A percentile compares a stretch with the other conserved stretches of the same genome.
These are phyloP conservation scores for Thraustochytrium striatum DNA, from an alignment of 352 stramenopile species.

Conservation along the genomic window DNA sequence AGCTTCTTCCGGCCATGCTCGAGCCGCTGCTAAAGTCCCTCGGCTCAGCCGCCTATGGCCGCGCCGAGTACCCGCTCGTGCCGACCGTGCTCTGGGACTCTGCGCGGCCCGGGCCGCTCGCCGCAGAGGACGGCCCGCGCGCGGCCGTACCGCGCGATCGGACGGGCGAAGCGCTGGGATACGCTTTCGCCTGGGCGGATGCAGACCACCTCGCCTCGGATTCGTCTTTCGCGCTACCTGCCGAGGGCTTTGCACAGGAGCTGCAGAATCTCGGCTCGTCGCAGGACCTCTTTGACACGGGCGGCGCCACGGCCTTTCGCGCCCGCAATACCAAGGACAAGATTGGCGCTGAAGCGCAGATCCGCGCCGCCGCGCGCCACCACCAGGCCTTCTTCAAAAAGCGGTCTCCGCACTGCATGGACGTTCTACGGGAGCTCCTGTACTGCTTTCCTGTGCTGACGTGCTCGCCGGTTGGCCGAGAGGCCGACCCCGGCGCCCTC, in stretches of 20 bases:
- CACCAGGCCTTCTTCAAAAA: slow-evolving; percentile 29
- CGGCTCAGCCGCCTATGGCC: not conserved
- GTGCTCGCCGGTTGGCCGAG: slow-evolving; percentile 11
- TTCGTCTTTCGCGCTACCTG: not conserved
- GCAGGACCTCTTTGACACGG: slow-evolving; percentile 17
- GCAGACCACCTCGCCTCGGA: not conserved
- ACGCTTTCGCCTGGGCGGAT: slow-evolving; percentile 35
- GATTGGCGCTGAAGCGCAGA: slow-evolving; percentile 21
- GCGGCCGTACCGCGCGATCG: too few relatives aligned
- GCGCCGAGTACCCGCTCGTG: not conserved
- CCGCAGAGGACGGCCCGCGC: too few relatives aligned
- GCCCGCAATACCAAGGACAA: slow-evolving; percentile 26
- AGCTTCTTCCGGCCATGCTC: not conserved
- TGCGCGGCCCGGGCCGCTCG: too few relatives aligned
- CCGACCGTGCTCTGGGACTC: slow-evolving; percentile 26
- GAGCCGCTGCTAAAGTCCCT: not conserved
- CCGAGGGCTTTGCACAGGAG: slow-evolving; percentile 21
- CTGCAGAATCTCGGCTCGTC: not conserved
- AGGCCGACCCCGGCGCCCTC: not conserved
- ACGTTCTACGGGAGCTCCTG: slow-evolving; percentile 33
- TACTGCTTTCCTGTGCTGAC: slow-evolving; percentile 8
- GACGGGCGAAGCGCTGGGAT: not conserved
- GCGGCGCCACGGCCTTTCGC: slow-evolving; percentile 5
- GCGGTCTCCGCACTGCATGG: not conserved
- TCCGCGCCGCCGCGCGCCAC: not conserved